Base-by-base conservation (phyloP, 1,139 yeast genomes). In the Zygosaccharomyces sapae region DNA sequence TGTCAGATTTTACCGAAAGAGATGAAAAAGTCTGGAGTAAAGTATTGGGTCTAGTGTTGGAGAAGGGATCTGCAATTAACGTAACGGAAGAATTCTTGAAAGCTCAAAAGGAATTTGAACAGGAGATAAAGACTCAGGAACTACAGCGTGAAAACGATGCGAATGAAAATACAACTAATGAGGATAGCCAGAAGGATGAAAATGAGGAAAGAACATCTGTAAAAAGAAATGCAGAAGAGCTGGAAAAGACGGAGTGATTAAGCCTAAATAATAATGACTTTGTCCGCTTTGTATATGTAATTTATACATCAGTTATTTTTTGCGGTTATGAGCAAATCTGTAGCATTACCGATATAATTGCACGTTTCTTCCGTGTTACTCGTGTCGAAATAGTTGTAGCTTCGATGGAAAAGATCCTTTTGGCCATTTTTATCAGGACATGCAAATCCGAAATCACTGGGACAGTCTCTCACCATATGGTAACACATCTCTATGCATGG, bases 401-500 rank as follows among this genome's bases (percentile, higher is more conserved):
- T 74, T 62, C 55, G 61, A 27, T 51, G 50, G 8, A 62, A 49
- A 18, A 79, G 67, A 2, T 75, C 61, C 0, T 63, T 59, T 40
- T 74, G 70, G 3, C 53, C 55, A 0, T 58, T 58, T 0, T 38
- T 22, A 38, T 47, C 43, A 5, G 97, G 97, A 58, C 97, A 92
- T 29, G 64, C 57, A 64, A 92, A 89, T 1, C 79, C 80, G 58
- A 92, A 80, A 33, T 70, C 79, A 0, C 90, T 71, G 0, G 97
- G 96, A 65, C 98, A 92, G 63, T 85, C 86, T 48, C 89, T 75
- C 3, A 83, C 94, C 7, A 92, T 78, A 2, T 81, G 77, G 50
- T 86, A 72, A 65, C 97, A 92, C 49, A 85, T 77, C 58, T 85
- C 83, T 41, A 84, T 75, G 63, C 98, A 92, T 0, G 98, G 98